A percentile compares a stretch with the other conserved stretches of the same genome.
Evolutionary conservation across 306 rosid genomes (phyloP).

Genomic region (Dryas alaskensis): DNA sequence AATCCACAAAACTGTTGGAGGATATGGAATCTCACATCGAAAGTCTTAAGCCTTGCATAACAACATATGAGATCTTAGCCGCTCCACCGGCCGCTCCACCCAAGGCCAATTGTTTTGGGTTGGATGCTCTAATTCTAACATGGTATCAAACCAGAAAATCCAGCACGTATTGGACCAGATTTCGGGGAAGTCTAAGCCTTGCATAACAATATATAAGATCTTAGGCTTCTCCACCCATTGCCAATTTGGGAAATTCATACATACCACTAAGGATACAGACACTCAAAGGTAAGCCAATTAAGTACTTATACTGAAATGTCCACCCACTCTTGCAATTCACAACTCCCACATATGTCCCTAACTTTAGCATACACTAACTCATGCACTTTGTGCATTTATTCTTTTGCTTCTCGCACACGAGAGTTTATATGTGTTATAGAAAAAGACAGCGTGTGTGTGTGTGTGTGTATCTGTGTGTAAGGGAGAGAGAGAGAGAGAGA

Average conservation of each 20-base stretch:
- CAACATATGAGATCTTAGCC: too few species aligned
- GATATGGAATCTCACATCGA: too few species aligned
- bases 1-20: too few species aligned
- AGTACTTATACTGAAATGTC: neutral
- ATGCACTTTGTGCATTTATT: neutral
- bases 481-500: neutral
- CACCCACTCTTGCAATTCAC: neutral
- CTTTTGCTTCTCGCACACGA: neutral
- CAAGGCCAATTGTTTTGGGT: too few species aligned
- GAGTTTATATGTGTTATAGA: neutral
- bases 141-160: too few species aligned
- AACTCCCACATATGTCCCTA: neutral
- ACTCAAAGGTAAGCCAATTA: neutral
- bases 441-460: neutral
- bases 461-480: neutral
- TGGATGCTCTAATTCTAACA: too few species aligned
- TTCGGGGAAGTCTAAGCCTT: too few species aligned
- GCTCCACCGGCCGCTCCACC: too few species aligned
- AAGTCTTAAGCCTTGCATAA: too few species aligned
- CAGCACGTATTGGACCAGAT: too few species aligned
- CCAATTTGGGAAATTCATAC: neutral
- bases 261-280: neutral
- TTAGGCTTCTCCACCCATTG: neutral
- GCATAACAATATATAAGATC: too few species aligned
- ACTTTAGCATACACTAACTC: constrained; percentile 1